Conservation (phyloP, 805 yeast genomes). For the Nakazawaea siamensis region DNA sequence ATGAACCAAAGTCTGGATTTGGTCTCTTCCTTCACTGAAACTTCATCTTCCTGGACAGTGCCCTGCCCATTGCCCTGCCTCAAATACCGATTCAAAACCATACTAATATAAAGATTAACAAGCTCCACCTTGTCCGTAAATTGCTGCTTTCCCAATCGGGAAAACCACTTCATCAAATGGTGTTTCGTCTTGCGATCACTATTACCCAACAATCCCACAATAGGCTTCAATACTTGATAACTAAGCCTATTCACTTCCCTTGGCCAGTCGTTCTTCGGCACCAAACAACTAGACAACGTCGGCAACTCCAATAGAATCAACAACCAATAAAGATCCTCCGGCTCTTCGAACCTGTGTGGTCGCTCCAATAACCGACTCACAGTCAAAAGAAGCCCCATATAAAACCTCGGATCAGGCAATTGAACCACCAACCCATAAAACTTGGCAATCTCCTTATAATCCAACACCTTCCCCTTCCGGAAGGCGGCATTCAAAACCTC, state of each 20-base stretch:
- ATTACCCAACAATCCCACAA: conserved; percentile 60
- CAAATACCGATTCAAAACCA: conserved; percentile 53
- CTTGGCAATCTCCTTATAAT: conserved; percentile 36
- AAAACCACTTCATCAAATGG: conserved; percentile 46
- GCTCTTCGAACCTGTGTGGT: conserved; percentile 32
- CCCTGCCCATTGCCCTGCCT: too few relatives aligned
- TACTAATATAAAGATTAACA: conserved; percentile 69
- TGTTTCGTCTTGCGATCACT: conserved; percentile 29
- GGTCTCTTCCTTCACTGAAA: neutral
- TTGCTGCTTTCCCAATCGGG: conserved; percentile 30
- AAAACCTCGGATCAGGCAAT: conserved; percentile 56
- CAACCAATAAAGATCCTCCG: conserved; percentile 46
- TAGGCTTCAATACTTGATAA: conserved; percentile 63
- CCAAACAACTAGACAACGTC: conserved; percentile 38
- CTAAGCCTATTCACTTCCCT: conserved; percentile 48
- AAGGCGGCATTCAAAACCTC: conserved; percentile 50
- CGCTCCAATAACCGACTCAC: conserved; percentile 40
- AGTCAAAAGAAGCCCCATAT: conserved; percentile 44
- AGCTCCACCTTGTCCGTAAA: conserved; percentile 54
- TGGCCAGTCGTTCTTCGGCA: conserved; percentile 19
- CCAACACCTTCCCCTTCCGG: conserved; percentile 28
- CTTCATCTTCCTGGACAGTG: conserved; percentile 19
- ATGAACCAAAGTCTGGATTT: neutral
- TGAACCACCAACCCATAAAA: conserved; percentile 37
- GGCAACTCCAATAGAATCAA: conserved; percentile 68